Evolutionary conservation across 1,139 yeast species (phyloP), one percentile per base, ranked within the genome.

Genomic region (Geotrichum histeridarum): DNA sequence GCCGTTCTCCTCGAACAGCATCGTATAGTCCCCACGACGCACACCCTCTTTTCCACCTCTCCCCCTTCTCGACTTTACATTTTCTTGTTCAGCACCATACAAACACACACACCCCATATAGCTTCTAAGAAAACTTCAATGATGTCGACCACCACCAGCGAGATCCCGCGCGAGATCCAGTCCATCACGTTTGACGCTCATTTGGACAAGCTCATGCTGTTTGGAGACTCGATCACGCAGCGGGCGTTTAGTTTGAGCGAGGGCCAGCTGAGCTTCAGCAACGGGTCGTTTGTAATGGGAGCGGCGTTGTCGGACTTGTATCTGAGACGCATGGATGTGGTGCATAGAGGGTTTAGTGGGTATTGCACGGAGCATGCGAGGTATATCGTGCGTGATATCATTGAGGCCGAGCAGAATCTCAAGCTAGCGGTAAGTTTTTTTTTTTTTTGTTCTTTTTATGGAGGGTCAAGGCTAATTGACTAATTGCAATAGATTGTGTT

Each of bases 161-260:
- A 3, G 17, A 37, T 51, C 22, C 43, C 50, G 14, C 43, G 31
- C 15, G 22, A 38, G 7, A 48, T 54, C 39, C 42, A 54, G 30
- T 37, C 43, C 11, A 42, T 54, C 32, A 48, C 53, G 1, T 51
- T 44, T 27, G 42, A 54, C 18, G 43, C 55, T 15, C 18, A 46
- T 11, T 35, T 57, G 15, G 61, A 74, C 51, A 81, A 80, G 61
- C 69, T 83, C 52, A 64, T 83, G 4, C 70, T 83, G 54, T 80
- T 83, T 63, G 89, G 89, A 2, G 89, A 83, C 66, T 83, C 88
- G 2, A 77, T 83, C 55, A 82, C 86, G 5, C 77, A 82, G 64
- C 73, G 64, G 56, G 62, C 77, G 43, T 73, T 63, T 60, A 66
- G 69, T 49, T 74, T 60, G 36, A 47, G 33, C 8, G 56, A 53